phyloP scores from a whole-genome alignment of 805 yeast species.

The Candida ovalis region DNA sequence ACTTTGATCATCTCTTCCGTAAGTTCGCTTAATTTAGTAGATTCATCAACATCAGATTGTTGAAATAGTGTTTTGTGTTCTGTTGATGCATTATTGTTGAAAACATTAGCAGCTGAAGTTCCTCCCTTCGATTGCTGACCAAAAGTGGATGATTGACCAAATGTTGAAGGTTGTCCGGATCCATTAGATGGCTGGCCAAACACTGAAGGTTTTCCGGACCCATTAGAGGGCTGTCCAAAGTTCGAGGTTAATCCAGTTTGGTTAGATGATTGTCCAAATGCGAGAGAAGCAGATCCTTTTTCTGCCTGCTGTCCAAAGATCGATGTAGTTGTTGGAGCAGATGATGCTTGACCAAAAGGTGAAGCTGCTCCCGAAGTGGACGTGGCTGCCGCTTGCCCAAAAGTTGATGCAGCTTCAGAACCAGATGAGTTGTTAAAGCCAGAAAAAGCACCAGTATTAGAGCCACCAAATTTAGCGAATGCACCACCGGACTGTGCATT shows the following conservation, averaged over 20 bases:
- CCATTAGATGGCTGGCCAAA: background rate
- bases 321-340: background rate
- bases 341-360: background rate
- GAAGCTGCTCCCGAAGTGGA: slow-evolving; percentile 2
- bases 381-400: slow-evolving; percentile 6
- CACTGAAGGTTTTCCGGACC: background rate
- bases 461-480: background rate
- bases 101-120: background rate
- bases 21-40: slow-evolving; percentile 34
- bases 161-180: background rate
- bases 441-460: slow-evolving; percentile 5
- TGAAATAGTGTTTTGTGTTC: slow-evolving; percentile 9
- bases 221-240: background rate
- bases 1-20: slow-evolving; percentile 40
- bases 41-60: slow-evolving; percentile 23
- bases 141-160: background rate
- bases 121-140: too few species aligned
- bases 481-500: background rate
- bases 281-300: background rate
- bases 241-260: too few species aligned
- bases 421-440: slow-evolving; percentile 14
- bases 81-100: background rate
- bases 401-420: slow-evolving; percentile 6
- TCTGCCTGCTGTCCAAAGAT: background rate
- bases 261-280: background rate